These are phyloP conservation scores for Sclerotinia glacialis DNA, from an alignment of 2,329 filamentous ascomycete species.

Conservation along the genomic window DNA sequence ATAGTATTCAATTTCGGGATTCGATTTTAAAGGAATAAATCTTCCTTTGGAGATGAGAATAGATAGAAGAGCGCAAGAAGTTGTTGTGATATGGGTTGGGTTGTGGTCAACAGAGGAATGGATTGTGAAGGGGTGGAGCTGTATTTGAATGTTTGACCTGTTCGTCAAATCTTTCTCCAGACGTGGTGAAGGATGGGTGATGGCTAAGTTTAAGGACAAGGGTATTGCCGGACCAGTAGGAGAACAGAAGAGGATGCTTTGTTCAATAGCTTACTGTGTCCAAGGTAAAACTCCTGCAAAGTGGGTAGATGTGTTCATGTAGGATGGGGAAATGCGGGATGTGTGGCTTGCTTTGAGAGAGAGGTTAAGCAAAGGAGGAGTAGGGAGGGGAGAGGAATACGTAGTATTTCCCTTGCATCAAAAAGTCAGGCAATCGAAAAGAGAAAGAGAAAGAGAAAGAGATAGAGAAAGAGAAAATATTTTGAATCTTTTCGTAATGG, in stretches of 20 bases:
- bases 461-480: no score
- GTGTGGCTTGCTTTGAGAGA: no score
- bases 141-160: neutral
- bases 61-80: neutral
- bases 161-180: neutral
- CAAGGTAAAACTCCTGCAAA: neutral
- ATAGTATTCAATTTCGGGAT: neutral
- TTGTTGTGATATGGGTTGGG: no score
- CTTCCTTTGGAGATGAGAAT: neutral
- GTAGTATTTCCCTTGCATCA: neutral
- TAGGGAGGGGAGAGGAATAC: no score
- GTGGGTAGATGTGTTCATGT: neutral
- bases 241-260: slow-evolving; percentile 5
- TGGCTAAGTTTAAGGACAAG: neutral
- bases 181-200: neutral
- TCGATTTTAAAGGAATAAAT: neutral
- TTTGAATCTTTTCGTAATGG: neutral
- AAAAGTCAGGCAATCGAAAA: neutral
- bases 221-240: slow-evolving; percentile 6
- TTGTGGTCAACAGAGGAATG: neutral
- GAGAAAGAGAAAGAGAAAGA: no score
- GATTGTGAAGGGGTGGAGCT: neutral
- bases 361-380: no score
- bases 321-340: neutral
- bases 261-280: neutral